Base-by-base conservation (phyloP, 805 yeast genomes). In the Grigorovia transvaalensis region DNA sequence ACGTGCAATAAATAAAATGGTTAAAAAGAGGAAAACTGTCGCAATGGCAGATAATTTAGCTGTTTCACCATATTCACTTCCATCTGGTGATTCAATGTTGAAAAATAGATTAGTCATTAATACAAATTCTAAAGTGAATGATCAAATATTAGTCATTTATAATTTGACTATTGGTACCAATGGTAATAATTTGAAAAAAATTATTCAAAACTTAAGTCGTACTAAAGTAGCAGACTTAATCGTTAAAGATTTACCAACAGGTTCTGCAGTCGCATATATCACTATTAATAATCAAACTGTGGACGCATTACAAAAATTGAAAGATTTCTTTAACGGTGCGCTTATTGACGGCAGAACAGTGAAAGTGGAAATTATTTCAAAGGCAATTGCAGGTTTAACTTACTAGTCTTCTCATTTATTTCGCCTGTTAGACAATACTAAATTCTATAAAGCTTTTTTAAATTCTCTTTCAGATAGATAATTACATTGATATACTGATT, bases 341-440 rank as follows among this genome's bases (percentile, higher is more conserved):
- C 53, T 66, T n/a, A 79, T 80, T 12, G 80, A 78, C 58, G 79
- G 79, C 13, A 62, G 75, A 48, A 64, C 65, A 1, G 54, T 76
- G 9, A 59, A 60, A 44, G 74, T 71, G 1, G 61, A 59, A 19
- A 63, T 73, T 15, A 60, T 41, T 27, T 19, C 23, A 13, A 29
- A 33, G 18, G 9, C 38, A 11, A 19, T 35, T 15, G 50, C 45
- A 15, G 50, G 38, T 11, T 47, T 29, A n/a, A 35, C 45, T 4
- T 27, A 41, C 27, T 47, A 47, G 17, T 5, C 1, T 9, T n/a
- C 17, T 12, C 17, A 13, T 35, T 40, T 35, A n/a, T 20, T 18
- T 44, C 9, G 8, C 11, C 23, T 20, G 13, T 44, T 44, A 18
- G 20, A 35, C 5, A 17, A n/a, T n/a, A n/a, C n/a, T n/a, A n/a